These are phyloP conservation scores for Vinca minor DNA, from an alignment of 257 asterid species.

Conservation along the genomic window DNA sequence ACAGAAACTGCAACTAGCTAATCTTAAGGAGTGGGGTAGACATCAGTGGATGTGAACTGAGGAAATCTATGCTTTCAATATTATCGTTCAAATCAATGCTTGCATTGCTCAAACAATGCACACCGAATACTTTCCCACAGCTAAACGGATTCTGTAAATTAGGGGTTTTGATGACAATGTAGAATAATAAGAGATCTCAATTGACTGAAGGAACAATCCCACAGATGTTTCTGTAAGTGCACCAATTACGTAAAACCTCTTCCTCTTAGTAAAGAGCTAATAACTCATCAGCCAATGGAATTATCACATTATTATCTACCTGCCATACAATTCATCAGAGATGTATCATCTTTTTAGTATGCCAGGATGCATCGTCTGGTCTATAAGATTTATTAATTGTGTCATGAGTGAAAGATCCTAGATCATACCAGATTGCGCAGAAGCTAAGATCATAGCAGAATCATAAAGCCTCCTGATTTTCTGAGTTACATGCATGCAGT, in stretches of 20 bases:
- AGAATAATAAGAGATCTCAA: not conserved
- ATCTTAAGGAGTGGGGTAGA: not conserved
- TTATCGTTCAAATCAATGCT: not conserved
- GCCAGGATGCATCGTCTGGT: not conserved
- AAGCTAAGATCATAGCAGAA: constrained; percentile 36
- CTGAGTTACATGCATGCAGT: constrained; percentile 25
- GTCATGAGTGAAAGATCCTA: constrained; percentile 11
- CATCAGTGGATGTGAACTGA: not conserved
- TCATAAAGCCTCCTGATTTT: constrained; percentile 52
- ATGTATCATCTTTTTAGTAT: not conserved
- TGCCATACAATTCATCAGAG: not conserved
- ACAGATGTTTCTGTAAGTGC: not conserved
- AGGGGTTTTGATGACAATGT: not conserved
- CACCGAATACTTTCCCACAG: not conserved
- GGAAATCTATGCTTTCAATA: not conserved
- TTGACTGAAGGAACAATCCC: not conserved
- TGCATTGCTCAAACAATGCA: too few species aligned
- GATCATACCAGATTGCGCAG: constrained; percentile 58
- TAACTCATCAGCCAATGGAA: not conserved
- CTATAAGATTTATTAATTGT: not conserved
- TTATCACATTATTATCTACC: not conserved
- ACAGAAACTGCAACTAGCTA: not conserved
- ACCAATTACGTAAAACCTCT: not conserved
- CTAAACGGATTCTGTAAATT: not conserved
- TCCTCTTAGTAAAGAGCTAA: not conserved